A percentile compares a stretch with the other conserved stretches of the same genome.
These are phyloP conservation scores for Kentomonas sorsogonicus DNA, from an alignment of 208 protist species.

Conservation along the genomic window DNA sequence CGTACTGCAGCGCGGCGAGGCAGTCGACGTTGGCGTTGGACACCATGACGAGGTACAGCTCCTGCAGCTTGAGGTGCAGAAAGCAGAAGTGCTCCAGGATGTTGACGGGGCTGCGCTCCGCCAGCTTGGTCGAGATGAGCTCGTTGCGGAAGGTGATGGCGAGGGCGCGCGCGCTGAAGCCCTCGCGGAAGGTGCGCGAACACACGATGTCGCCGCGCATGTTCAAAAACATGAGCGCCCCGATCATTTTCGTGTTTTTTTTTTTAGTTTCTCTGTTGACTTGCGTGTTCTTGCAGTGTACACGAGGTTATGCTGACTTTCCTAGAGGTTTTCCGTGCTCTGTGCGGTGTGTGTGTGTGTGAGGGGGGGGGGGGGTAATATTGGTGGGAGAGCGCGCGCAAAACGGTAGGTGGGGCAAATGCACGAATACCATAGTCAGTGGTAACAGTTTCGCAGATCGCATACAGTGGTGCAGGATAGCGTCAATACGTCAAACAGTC, in stretches of 20 bases:
- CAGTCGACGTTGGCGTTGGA: constrained; percentile 92
- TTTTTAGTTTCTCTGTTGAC: background rate
- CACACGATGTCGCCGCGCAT: constrained; percentile 82
- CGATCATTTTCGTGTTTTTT: constrained; percentile 64
- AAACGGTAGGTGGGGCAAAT: no score
- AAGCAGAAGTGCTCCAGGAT: constrained; percentile 83
- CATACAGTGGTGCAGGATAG: no score
- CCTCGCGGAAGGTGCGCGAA: constrained; percentile 78
- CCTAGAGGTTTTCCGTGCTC: no score
- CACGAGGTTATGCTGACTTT: no score
- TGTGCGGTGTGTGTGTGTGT: no score
- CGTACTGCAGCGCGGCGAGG: constrained; percentile 73
- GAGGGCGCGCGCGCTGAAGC: constrained; percentile 64
- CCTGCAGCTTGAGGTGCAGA: constrained; percentile 85
- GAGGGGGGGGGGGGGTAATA: no score
- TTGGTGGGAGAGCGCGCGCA: no score
- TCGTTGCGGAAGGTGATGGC: constrained; percentile 87
- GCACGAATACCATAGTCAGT: no score
- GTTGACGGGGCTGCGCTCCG: constrained; percentile 86
- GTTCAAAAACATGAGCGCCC: constrained; percentile 84
- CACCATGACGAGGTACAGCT: constrained; percentile 93
- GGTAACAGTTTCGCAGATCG: no score
- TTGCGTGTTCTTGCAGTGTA: background rate
- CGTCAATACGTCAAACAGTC: no score
- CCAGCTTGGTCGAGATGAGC: constrained; percentile 60